These are phyloP conservation scores for Madurella fahalii DNA, from an alignment of 2,329 filamentous ascomycete genomes.

Conservation along the genomic window DNA sequence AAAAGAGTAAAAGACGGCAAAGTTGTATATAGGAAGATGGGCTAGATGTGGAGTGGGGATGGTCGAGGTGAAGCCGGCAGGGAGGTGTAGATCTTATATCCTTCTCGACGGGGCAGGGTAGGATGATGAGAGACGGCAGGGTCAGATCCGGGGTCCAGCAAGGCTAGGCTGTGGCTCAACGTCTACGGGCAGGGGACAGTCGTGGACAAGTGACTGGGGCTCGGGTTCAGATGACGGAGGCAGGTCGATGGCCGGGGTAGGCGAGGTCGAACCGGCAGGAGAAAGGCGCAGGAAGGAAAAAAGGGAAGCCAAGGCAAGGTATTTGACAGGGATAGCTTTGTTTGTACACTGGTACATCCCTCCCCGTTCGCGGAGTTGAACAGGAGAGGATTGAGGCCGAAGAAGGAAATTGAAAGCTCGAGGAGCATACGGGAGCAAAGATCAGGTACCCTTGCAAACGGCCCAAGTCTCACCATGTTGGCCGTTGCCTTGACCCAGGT, in stretches of 20 bases:
- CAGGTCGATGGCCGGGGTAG: slow-evolving; percentile 10
- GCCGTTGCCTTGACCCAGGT: not conserved
- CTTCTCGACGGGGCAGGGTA: slow-evolving; percentile 6
- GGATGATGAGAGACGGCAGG: slow-evolving; percentile 6
- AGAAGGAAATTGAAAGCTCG: not conserved
- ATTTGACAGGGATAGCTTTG: slow-evolving; percentile 15
- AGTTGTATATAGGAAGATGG: slow-evolving; percentile 6
- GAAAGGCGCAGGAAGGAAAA: slow-evolving; percentile 9
- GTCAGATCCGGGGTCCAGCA: slow-evolving; percentile 3
- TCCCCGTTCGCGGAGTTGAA: not conserved
- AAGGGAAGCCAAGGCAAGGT: slow-evolving; percentile 18
- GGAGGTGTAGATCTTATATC: slow-evolving; percentile 20
- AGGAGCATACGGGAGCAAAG: not conserved
- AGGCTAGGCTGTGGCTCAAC: slow-evolving; percentile 12
- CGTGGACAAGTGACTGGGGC: not conserved
- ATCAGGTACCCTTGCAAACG: not conserved
- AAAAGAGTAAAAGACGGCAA: slow-evolving; percentile 7
- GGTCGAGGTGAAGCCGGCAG: slow-evolving; percentile 11
- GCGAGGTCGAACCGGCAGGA: slow-evolving; percentile 13
- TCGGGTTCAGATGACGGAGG: slow-evolving; percentile 8
- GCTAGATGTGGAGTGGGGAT: slow-evolving; percentile 2
- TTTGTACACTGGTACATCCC: not conserved
- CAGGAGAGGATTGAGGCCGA: not conserved
- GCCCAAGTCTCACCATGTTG: not conserved
- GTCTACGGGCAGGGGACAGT: slow-evolving; percentile 5